A percentile compares a stretch with the other conserved stretches of the same genome.
These are phyloP conservation scores for Naganishia liquefaciens DNA, from an alignment of 1,284 basidiomycete species.

Conservation along the genomic window DNA sequence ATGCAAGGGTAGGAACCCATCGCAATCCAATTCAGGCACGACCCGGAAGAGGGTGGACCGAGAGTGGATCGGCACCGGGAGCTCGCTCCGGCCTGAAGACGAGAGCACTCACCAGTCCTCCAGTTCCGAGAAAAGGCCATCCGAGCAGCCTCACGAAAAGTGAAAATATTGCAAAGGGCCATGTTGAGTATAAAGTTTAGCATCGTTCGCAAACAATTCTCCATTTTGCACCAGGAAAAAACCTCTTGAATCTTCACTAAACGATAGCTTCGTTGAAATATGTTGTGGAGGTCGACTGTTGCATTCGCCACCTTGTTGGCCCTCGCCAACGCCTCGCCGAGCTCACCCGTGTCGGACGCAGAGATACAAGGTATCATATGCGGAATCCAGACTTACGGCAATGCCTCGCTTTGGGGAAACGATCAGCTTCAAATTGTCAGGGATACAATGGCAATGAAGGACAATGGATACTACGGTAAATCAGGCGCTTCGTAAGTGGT, in stretches of 20 bases:
- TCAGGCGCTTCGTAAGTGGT: slow-evolving; percentile 23
- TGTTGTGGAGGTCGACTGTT: slow-evolving; percentile 19
- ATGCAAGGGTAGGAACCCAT: too few relatives aligned
- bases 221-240: not conserved
- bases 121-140: too few relatives aligned
- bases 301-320: slow-evolving; percentile 20
- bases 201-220: too few relatives aligned
- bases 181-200: too few relatives aligned
- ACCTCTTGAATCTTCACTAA: not conserved
- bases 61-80: too few relatives aligned
- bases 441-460: slow-evolving; percentile 24
- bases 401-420: slow-evolving; percentile 27
- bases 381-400: slow-evolving; percentile 31
- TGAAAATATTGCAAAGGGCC: too few relatives aligned
- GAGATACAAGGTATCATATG: slow-evolving; percentile 31
- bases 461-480: slow-evolving; percentile 24
- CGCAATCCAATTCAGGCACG: too few relatives aligned
- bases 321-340: slow-evolving; percentile 13
- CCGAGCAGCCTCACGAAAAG: too few relatives aligned
- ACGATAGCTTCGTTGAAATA: not conserved
- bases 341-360: slow-evolving; percentile 21
- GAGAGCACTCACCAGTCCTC: too few relatives aligned
- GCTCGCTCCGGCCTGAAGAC: too few relatives aligned
- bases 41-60: too few relatives aligned
- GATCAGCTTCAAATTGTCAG: slow-evolving; percentile 30